Evolutionary conservation across 116 monocot species (phyloP).

Genomic region (Zostera marina): DNA sequence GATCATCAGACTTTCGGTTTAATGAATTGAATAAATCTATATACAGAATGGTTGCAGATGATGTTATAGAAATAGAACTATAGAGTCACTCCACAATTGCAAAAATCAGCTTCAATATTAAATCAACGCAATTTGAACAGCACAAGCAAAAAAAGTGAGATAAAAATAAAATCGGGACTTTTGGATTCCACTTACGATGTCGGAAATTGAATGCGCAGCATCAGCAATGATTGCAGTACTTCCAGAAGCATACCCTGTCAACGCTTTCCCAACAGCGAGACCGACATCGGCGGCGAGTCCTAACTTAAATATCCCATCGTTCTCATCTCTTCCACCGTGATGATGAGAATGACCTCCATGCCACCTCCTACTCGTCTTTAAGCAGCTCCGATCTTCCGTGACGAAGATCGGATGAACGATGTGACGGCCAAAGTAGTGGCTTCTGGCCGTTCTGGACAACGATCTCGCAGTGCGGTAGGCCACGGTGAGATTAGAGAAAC

Average conservation of each 20-base stretch:
- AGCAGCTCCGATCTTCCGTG: constrained; percentile 1
- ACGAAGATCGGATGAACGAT: not conserved
- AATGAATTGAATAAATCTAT: too few species aligned
- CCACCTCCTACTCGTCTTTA: constrained; percentile 27
- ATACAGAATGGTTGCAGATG: too few species aligned
- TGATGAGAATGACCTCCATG: constrained; percentile 34
- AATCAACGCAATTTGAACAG: too few species aligned
- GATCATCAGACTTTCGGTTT: too few species aligned
- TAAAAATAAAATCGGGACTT: not conserved
- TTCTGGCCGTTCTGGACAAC: not conserved
- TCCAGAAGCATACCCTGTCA: constrained; percentile 62
- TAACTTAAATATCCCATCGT: constrained; percentile 65
- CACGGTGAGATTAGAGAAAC: not conserved
- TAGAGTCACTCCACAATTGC: too few species aligned
- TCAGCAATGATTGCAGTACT: constrained; percentile 85
- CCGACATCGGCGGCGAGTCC: constrained; percentile 74
- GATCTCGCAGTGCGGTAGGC: constrained; percentile 3
- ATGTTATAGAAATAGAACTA: too few species aligned
- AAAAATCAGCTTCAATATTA: too few species aligned
- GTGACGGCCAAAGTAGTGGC: not conserved
- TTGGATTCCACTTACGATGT: constrained; percentile 39
- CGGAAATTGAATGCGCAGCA: constrained; percentile 86
- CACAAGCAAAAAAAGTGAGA: not conserved
- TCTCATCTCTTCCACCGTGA: constrained; percentile 7
- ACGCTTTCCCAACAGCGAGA: constrained; percentile 58